Evolutionary conservation across 495 filamentous ascomycete species (phyloP).

Genomic region (Penicillium chermesinum): DNA sequence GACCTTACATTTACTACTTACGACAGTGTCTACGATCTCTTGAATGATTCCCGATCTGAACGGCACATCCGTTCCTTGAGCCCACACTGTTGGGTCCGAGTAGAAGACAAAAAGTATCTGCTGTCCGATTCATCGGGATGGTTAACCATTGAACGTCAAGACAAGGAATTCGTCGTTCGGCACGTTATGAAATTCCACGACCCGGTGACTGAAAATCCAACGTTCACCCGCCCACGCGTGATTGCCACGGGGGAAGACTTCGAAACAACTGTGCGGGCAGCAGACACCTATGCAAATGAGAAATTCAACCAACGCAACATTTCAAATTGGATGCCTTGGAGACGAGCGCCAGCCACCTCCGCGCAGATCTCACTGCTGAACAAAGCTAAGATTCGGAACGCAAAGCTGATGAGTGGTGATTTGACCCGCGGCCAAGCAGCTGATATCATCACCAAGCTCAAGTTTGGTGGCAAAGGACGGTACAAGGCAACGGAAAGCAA

Average conservation of each 20-base stretch:
- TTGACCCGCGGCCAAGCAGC: slow-evolving; percentile 76
- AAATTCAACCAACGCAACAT: slow-evolving; percentile 59
- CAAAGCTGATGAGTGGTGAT: slow-evolving; percentile 47
- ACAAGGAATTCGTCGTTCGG: slow-evolving; percentile 24
- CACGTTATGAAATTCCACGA: slow-evolving; percentile 32
- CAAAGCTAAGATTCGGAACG: slow-evolving; percentile 49
- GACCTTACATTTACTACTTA: slow-evolving; percentile 72
- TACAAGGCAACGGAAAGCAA: slow-evolving; percentile 48
- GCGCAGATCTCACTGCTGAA: slow-evolving; percentile 72
- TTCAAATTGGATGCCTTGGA: slow-evolving; percentile 57
- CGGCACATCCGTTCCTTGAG: slow-evolving; percentile 72
- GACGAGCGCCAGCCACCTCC: slow-evolving; percentile 57
- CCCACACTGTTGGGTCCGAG: slow-evolving; percentile 71
- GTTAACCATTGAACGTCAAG: slow-evolving; percentile 56
- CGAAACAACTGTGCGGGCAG: slow-evolving; percentile 68
- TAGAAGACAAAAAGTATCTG: slow-evolving; percentile 59
- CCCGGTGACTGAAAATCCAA: slow-evolving; percentile 13
- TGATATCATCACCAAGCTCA: slow-evolving; percentile 92
- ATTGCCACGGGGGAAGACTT: slow-evolving; percentile 58
- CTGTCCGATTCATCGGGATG: slow-evolving; percentile 46
- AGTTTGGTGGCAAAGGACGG: slow-evolving; percentile 70
- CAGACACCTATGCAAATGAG: slow-evolving; percentile 69
- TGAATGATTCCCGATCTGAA: slow-evolving; percentile 75
- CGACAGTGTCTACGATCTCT: slow-evolving; percentile 78
- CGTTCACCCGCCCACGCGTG: slow-evolving; percentile 58